A percentile compares a stretch with the other conserved stretches of the same genome.
phyloP scores from a whole-genome alignment of 2,329 filamentous ascomycete genomes.

The Botrytis paeoniae region DNA sequence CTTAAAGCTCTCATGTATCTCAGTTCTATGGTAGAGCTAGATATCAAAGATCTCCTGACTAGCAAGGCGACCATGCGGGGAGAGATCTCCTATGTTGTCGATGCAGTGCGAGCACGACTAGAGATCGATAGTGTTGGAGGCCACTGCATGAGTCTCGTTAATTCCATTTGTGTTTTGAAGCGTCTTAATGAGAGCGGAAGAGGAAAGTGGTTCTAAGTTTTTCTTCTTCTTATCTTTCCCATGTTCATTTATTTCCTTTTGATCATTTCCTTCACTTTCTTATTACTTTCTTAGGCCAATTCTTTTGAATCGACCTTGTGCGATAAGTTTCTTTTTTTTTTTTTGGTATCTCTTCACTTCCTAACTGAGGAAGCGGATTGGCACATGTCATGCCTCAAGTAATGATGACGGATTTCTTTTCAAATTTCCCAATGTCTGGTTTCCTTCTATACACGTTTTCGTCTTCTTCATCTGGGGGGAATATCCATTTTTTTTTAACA shows the following conservation, averaged over 20 bases:
- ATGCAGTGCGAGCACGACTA: slow-evolving; percentile 47
- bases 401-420: slow-evolving; percentile 6
- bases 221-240: neutral
- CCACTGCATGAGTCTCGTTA: slow-evolving; percentile 50
- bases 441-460: neutral
- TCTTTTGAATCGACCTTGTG: neutral
- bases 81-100: slow-evolving; percentile 48
- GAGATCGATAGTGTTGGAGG: slow-evolving; percentile 50
- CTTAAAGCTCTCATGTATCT: slow-evolving; percentile 38
- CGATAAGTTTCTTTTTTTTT: neutral
- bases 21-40: slow-evolving; percentile 42
- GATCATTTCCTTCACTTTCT: neutral
- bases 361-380: neutral
- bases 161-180: slow-evolving; percentile 52
- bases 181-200: slow-evolving; percentile 48
- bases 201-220: slow-evolving; percentile 43
- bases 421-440: neutral
- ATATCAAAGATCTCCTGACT: slow-evolving; percentile 42
- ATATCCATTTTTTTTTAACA: neutral
- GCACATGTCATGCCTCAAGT: slow-evolving; percentile 12
- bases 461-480: neutral
- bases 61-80: slow-evolving; percentile 40
- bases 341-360: neutral
- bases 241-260: neutral
- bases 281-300: neutral